Percentiles rank a stretch among this genome's conserved stretches.
These are phyloP conservation scores for Mariannaea elegans DNA, from an alignment of 2,329 filamentous ascomycete species.

Conservation along the genomic window DNA sequence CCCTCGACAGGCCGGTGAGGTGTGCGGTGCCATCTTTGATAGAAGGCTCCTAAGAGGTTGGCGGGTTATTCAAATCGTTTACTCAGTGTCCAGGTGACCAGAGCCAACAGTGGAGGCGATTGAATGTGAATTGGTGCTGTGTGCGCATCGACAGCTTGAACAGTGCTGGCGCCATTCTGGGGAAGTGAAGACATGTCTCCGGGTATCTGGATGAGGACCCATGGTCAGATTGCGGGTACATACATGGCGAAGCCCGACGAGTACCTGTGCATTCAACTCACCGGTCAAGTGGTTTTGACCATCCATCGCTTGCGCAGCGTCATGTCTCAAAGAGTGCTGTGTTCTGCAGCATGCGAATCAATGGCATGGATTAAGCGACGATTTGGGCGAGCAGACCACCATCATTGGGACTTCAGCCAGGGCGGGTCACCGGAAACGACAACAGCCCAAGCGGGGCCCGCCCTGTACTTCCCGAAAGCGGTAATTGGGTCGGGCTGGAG, in stretches of 20 bases:
- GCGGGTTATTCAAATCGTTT: background rate
- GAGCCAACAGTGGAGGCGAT: constrained; percentile 16
- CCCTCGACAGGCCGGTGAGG: too few species aligned
- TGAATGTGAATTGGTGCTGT: background rate
- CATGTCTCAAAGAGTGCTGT: constrained; percentile 4
- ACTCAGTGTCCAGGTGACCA: constrained; percentile 4
- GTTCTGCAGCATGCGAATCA: constrained; percentile 36
- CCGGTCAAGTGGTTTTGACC: constrained; percentile 21
- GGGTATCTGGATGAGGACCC: constrained; percentile 9
- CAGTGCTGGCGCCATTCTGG: constrained; percentile 24
- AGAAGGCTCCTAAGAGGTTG: background rate
- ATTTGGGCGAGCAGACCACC: constrained; percentile 27
- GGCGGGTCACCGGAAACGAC: constrained; percentile 39
- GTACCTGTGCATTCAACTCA: background rate
- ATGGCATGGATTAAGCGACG: constrained; percentile 39
- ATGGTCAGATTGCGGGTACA: constrained; percentile 10
- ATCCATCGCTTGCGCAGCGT: constrained; percentile 22
- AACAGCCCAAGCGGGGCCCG: constrained; percentile 24
- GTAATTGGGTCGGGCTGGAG: constrained; percentile 23
- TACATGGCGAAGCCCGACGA: background rate
- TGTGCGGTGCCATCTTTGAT: too few species aligned
- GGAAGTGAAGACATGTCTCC: constrained; percentile 24
- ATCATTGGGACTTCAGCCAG: constrained; percentile 27
- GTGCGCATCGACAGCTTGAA: constrained; percentile 27
- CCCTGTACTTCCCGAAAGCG: constrained; percentile 31